Evolutionary conservation across 2,329 filamentous ascomycete species (phyloP).

Genomic region (Colletotrichum simmondsii): DNA sequence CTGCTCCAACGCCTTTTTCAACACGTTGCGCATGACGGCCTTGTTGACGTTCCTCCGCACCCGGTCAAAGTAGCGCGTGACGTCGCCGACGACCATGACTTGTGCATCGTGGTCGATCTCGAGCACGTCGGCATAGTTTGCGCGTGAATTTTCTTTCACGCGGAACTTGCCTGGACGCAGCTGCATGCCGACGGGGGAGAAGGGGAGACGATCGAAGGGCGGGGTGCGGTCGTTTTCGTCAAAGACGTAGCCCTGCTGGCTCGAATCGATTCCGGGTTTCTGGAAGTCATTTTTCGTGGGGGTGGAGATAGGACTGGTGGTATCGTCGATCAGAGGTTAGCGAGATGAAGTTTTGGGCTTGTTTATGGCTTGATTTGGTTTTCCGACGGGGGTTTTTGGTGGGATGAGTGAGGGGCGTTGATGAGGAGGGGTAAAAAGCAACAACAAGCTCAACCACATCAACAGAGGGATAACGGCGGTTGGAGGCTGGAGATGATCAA

Average conservation of each 20-base stretch:
- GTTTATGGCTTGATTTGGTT: background rate
- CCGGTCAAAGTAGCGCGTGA: slow-evolving; percentile 29
- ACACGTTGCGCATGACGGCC: slow-evolving; percentile 32
- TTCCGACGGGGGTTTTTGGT: background rate
- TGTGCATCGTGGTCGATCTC: slow-evolving; percentile 34
- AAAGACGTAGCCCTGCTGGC: slow-evolving; percentile 32
- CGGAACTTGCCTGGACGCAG: slow-evolving; percentile 32
- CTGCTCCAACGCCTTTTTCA: slow-evolving; percentile 32
- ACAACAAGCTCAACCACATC: background rate
- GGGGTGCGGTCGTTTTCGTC: slow-evolving; percentile 31
- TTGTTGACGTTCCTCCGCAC: slow-evolving; percentile 32
- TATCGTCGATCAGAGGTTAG: slow-evolving; percentile 9
- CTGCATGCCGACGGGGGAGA: slow-evolving; percentile 31
- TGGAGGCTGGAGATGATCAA: background rate
- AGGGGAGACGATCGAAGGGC: slow-evolving; percentile 29
- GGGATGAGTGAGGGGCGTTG: background rate
- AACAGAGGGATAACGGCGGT: background rate
- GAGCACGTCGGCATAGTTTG: slow-evolving; percentile 32
- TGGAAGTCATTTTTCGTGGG: slow-evolving; percentile 34
- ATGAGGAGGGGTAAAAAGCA: background rate
- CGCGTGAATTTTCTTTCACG: slow-evolving; percentile 32
- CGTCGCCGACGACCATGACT: slow-evolving; percentile 34
- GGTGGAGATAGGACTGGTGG: slow-evolving; percentile 28
- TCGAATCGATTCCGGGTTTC: slow-evolving; percentile 33
- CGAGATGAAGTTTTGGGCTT: background rate